Percentiles rank a stretch among this genome's conserved stretches.
Evolutionary conservation across 768 basidiomycete genomes (phyloP).

Genomic region (Trametes cinnabarina): DNA sequence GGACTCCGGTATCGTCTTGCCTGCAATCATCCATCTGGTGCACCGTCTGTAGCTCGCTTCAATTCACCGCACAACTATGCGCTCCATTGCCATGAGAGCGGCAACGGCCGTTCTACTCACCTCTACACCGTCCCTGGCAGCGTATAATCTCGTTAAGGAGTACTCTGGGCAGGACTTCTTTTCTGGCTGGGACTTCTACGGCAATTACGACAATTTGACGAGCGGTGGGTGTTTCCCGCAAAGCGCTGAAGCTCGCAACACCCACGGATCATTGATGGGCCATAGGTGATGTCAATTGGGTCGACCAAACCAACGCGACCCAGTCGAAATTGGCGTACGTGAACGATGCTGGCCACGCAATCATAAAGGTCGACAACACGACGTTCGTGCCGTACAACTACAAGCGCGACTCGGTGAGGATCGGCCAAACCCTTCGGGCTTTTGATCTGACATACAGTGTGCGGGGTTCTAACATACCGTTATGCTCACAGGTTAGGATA

Average conservation of each 20-base stretch:
- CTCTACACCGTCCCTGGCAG: conserved; percentile 14
- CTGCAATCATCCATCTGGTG: background rate
- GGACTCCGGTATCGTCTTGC: background rate
- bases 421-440: background rate
- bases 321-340: conserved; percentile 56
- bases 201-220: conserved; percentile 36
- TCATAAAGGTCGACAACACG: conserved; percentile 74
- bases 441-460: background rate
- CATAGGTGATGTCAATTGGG: conserved; percentile 68
- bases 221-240: conserved; percentile 26
- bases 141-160: conserved; percentile 35
- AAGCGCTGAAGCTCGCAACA: too few relatives aligned
- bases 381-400: conserved; percentile 52
- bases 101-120: conserved; percentile 7
- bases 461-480: background rate
- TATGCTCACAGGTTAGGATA: conserved; percentile 40
- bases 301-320: conserved; percentile 46
- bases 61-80: background rate
- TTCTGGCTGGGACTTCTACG: conserved; percentile 44
- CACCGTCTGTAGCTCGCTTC: background rate
- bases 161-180: conserved; percentile 43
- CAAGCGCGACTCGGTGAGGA: conserved; percentile 57
- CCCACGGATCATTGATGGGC: too few relatives aligned
- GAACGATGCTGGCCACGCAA: conserved; percentile 56
- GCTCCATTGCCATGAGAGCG: background rate